These are phyloP conservation scores for Nicotiana undulata DNA, from an alignment of 257 asterid genomes.

Conservation along the genomic window DNA sequence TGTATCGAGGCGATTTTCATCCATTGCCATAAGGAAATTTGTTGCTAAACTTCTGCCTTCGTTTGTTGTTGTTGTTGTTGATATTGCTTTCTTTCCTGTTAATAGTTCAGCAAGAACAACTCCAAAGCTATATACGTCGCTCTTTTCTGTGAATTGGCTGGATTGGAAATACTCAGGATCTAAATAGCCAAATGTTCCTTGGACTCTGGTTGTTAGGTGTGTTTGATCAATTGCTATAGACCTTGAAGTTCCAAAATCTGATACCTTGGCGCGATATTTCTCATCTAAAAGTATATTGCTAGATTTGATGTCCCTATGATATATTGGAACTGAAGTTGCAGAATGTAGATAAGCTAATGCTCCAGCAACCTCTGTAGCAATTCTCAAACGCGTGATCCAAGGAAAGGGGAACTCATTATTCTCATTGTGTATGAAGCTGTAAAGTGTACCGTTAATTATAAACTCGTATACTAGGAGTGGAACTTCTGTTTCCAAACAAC, in stretches of 20 bases:
- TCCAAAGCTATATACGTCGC: constrained; percentile 11
- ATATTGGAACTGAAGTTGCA: constrained; percentile 6
- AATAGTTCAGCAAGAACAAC: constrained; percentile 6
- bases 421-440: neutral
- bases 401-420: constrained; percentile 4
- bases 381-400: constrained; percentile 6
- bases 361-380: constrained; percentile 9
- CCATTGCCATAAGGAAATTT: constrained; percentile 3
- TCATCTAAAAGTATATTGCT: constrained; percentile 13
- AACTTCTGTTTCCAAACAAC: constrained; percentile 17
- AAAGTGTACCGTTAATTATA: constrained; percentile 8
- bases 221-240: constrained; percentile 9
- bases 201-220: constrained; percentile 11
- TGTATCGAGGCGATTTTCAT: neutral
- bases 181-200: constrained; percentile 16
- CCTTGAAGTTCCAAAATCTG: constrained; percentile 15
- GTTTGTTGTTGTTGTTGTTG: neutral
- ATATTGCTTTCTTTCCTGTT: constrained; percentile 9
- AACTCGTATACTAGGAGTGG: constrained; percentile 8
- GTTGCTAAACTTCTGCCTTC: constrained; percentile 4
- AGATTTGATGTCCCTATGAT: constrained; percentile 15
- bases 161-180: constrained; percentile 11
- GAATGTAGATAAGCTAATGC: constrained; percentile 12
- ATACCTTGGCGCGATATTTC: constrained; percentile 8
- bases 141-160: constrained; percentile 8